phyloP scores from a whole-genome alignment of 148 eudicot species.

The Nepenthes gracilis region DNA sequence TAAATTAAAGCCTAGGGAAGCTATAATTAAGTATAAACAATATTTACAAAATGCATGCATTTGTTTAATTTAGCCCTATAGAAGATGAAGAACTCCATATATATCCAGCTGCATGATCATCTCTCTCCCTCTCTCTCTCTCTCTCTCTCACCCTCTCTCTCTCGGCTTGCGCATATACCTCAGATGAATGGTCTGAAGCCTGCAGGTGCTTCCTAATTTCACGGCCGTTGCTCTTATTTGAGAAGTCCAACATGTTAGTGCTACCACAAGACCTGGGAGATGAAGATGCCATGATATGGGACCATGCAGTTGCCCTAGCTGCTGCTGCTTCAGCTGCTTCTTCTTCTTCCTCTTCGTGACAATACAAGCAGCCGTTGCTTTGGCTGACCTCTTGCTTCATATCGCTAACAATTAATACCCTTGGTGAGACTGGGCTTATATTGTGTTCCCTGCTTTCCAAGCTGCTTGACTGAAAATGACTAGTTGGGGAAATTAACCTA shows the following conservation, averaged over 20 bases:
- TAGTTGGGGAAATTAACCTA: background rate
- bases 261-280: slow-evolving; percentile 6
- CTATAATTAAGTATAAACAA: too few relatives aligned
- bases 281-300: slow-evolving; percentile 3
- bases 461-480: slow-evolving; percentile 1
- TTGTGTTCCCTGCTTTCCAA: background rate
- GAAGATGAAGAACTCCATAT: slow-evolving; percentile 18
- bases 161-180: background rate
- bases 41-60: too few relatives aligned
- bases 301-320: slow-evolving; percentile 3
- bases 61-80: too few relatives aligned
- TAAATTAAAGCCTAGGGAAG: background rate
- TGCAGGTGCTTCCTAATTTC: background rate
- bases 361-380: background rate
- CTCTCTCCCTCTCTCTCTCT: too few relatives aligned
- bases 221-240: background rate
- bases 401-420: background rate
- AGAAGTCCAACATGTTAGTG: background rate
- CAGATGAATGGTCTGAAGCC: background rate
- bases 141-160: too few relatives aligned
- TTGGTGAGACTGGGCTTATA: background rate
- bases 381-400: slow-evolving; percentile 4
- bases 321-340: background rate
- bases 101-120: slow-evolving; percentile 23
- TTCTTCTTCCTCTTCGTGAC: background rate